phyloP scores from a whole-genome alignment of 371 early-diverging fungal genomes.

The Lichtheimia ornata region DNA sequence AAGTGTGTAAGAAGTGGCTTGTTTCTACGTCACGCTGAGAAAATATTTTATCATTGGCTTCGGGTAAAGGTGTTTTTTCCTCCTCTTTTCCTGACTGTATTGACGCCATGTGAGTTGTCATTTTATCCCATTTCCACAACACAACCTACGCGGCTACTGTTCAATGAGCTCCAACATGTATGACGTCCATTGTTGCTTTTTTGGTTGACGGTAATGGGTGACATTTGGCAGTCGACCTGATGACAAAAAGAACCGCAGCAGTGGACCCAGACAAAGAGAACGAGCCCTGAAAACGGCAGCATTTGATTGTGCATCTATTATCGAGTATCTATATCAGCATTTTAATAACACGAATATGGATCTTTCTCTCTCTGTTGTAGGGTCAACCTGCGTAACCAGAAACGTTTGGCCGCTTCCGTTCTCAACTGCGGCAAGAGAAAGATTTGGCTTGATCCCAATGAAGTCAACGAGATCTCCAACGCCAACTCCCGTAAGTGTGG shows the following conservation, averaged over 20 bases:
- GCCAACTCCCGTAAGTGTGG: constrained; percentile 93
- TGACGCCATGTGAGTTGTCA: constrained; percentile 12
- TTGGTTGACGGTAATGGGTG: neutral
- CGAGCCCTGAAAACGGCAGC: too few species aligned
- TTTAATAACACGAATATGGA: neutral
- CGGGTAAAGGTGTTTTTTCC: constrained; percentile 2
- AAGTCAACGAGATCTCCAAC: constrained; percentile 92
- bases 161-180: too few species aligned
- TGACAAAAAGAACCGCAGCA: neutral
- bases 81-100: constrained; percentile 9
- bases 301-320: too few species aligned
- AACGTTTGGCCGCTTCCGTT: constrained; percentile 98
- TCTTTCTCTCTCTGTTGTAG: too few species aligned
- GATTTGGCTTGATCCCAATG: constrained; percentile 99
- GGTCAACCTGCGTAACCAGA: constrained; percentile 87
- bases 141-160: neutral
- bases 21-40: constrained; percentile 7
- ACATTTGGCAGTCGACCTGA: too few species aligned
- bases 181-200: too few species aligned
- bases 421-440: constrained; percentile 99
- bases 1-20: too few species aligned
- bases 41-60: constrained; percentile 12
- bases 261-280: neutral
- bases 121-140: neutral
- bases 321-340: neutral